Evolutionary conservation across 306 rosid genomes (phyloP), one percentile per base, ranked within the genome.

Genomic region (Quercus berberidifolia): DNA sequence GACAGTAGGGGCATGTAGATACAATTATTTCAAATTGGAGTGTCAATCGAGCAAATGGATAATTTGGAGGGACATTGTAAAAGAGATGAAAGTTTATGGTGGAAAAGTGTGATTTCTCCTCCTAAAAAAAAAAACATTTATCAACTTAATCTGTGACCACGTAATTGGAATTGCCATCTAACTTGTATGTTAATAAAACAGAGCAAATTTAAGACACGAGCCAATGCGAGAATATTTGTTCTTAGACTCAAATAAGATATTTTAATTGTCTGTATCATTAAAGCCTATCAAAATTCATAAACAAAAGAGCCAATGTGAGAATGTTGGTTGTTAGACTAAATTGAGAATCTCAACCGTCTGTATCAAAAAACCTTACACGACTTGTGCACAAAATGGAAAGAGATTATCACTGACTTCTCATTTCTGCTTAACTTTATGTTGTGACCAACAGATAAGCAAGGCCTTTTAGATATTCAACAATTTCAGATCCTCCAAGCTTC

Each of bases 401-500:
- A 14, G 41, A 60, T 2, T 14, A 57, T 73, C 52, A 33, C 71
- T 19, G 49, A 13, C 20, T 62, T 55, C 71, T 62, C 76, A 51
- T 81, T 74, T 75, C 67, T 68, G 60, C 17, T 41, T 21, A 25
- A 18, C 65, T 52, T 83, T 80, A 94, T 73, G 97, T 95, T 73
- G 99, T 92, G 74, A 91, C 85, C 81, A 90, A 80, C 76, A 92
- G 91, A 78, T 91, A 95, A 4, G 76, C 87, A 35, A 95, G 96
- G 85, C 98, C 99, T 76, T 95, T 92, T 31, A 95, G 87, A 87
- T 95, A 92, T 88, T 90, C 97, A 55, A 95, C 97, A 77, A 95
- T 92, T 85, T 95, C 99, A 13, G 99, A 95, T 84, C 99, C 99
- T 76, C 98, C 99, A 41, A 92, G 99, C 90, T 95, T 95, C 65